phyloP scores from a whole-genome alignment of 2,329 filamentous ascomycete genomes.

The Aspergillus hiratsukae region DNA sequence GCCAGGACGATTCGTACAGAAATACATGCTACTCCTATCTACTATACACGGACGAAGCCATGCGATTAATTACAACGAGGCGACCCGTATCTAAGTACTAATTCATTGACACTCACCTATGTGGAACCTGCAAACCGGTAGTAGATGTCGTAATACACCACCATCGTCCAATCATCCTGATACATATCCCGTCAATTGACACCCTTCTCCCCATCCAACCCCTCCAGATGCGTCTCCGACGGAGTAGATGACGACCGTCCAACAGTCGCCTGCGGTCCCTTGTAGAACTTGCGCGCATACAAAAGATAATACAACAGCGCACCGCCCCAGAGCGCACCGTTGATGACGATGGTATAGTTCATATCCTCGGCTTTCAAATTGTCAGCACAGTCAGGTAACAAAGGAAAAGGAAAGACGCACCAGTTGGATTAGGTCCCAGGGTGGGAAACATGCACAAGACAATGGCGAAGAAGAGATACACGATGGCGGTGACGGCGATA shows the following conservation, averaged over 20 bases:
- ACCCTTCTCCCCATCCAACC: background rate
- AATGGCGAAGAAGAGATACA: slow-evolving; percentile 54
- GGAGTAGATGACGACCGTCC: slow-evolving; percentile 20
- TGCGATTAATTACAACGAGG: too few species aligned
- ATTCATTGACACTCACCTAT: background rate
- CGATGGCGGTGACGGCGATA: slow-evolving; percentile 51
- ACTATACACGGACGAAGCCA: too few species aligned
- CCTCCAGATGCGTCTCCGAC: slow-evolving; percentile 3
- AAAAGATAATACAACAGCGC: slow-evolving; percentile 52
- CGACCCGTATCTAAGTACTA: background rate
- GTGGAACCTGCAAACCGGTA: background rate
- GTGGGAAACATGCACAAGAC: slow-evolving; percentile 55
- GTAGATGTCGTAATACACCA: too few species aligned
- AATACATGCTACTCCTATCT: too few species aligned
- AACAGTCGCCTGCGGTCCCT: slow-evolving; percentile 55
- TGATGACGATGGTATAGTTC: slow-evolving; percentile 62
- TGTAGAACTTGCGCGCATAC: slow-evolving; percentile 57
- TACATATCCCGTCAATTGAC: background rate
- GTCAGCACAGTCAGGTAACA: background rate
- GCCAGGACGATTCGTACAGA: slow-evolving; percentile 38
- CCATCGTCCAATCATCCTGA: too few species aligned
- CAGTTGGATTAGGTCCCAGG: slow-evolving; percentile 50
- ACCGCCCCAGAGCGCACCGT: slow-evolving; percentile 54
- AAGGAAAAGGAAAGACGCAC: slow-evolving; percentile 22
- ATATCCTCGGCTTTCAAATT: slow-evolving; percentile 41